Conservation (phyloP, 805 yeast genomes). For the Metschnikowia santaceciliae region DNA sequence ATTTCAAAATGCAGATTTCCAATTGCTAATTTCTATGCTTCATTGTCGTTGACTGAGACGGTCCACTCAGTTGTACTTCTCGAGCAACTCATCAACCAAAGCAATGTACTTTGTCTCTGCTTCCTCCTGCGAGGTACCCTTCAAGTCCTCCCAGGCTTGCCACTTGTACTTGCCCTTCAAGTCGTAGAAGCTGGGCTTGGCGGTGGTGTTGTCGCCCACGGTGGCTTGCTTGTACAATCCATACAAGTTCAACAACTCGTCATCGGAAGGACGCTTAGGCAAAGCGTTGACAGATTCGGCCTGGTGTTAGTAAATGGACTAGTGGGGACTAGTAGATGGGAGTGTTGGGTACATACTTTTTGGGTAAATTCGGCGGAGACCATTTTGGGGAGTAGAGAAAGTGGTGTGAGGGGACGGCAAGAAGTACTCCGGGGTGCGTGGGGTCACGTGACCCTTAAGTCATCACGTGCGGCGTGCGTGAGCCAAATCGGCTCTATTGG, state of each 20-base stretch:
- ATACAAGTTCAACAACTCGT: slow-evolving; percentile 81
- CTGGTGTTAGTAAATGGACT: slow-evolving; percentile 29
- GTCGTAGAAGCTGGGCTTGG: slow-evolving; percentile 88
- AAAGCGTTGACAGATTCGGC: slow-evolving; percentile 79
- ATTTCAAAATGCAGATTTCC: too few species aligned
- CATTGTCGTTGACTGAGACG: slow-evolving; percentile 11
- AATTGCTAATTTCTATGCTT: too few species aligned
- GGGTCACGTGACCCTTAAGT: neutral
- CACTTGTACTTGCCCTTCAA: slow-evolving; percentile 95
- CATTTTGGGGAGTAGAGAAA: slow-evolving; percentile 11
- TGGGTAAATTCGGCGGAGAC: slow-evolving; percentile 28
- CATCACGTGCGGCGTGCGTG: neutral
- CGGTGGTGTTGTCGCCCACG: slow-evolving; percentile 85
- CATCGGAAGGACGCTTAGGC: slow-evolving; percentile 75
- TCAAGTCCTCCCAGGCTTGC: slow-evolving; percentile 90
- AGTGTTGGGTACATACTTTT: slow-evolving; percentile 19
- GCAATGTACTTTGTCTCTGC: slow-evolving; percentile 82
- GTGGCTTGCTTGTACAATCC: slow-evolving; percentile 97
- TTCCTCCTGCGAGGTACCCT: slow-evolving; percentile 83
- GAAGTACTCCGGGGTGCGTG: neutral
- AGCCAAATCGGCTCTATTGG: neutral
- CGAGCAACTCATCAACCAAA: slow-evolving; percentile 60
- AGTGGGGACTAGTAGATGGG: neutral
- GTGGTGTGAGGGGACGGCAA: neutral
- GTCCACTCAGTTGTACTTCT: slow-evolving; percentile 30